Evolutionary conservation across 768 basidiomycete genomes (phyloP), one percentile per base, ranked within the genome.

Genomic region (Lactarius tabidus): DNA sequence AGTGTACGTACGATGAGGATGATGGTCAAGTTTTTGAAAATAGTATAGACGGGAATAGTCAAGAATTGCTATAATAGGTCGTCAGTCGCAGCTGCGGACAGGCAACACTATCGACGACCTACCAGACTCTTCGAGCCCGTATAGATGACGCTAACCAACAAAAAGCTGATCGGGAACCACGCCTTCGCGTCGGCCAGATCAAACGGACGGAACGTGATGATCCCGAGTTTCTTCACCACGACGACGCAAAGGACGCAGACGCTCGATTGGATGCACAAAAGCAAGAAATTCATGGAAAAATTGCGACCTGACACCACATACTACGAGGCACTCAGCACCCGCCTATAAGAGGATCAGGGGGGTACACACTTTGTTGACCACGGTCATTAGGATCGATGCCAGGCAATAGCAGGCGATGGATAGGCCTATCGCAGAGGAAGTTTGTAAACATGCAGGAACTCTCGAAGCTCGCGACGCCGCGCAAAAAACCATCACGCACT

Each of bases 21-120:
- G 72, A 98, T 99, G n/a, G 97, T 98, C 72, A 98, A 73, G 75
- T 99, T 99, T 78, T 99, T 99, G 85, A 98, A 98, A 68, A 99
- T 98, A 0, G 97, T 98, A 78, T 98, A 99, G 31, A 98, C 88
- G 0, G 97, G 97, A 76, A 99, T 98, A 69, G 87, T 91, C 57
- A 99, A 81, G 77, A 88, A 93, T 95, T 98, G 97, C 95, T 98
- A 75, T 6, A 39, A 23, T 51, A 14, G 33, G 28, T 26, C 38
- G 33, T 53, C 29, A 61, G 17, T 2, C 15, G 4, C 8, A 20
- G 6, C 36, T 1, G 45, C 33, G 61, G 15, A 41, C 29, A 41
- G 23, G 7, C 15, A 9, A 6, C 28, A 20, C 36, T 1, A 12
- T 63, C 43, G 20, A 38, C 38, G 33, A 81, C 95, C 77, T 69